Evolutionary conservation across 768 basidiomycete species (phyloP), one percentile per base, ranked within the genome.

Genomic region (Lactifluus pinguis): DNA sequence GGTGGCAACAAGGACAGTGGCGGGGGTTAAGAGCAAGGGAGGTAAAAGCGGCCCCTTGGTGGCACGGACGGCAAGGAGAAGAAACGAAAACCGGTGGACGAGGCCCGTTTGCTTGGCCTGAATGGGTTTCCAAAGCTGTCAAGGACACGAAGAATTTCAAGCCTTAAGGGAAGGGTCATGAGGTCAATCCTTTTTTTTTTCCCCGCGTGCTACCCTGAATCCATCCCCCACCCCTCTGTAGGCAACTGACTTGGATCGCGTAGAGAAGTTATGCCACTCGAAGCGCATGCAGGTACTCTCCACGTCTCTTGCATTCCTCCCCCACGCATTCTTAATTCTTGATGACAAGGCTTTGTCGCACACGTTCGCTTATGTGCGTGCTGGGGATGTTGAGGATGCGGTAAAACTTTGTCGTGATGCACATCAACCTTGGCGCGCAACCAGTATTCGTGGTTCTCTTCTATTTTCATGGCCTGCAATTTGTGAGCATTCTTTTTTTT

Each of bases 381-480:
- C 88, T 6, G 95, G 95, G n/a, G 76, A 85, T 60, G 72, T 95
- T 32, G 89, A 89, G 11, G 86, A 91, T 10, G 95, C 94, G 0
- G 76, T 94, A 4, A n/a, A 90, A 38, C 73, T 92, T 17, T 94
- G 92, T 69, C 76, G 85, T 65, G 83, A 83, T 66, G 87, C 88
- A 0, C 86, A 92, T 63, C 90, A 95, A 65, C 88, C 92, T 0
- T 98, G 95, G 95, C 80, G 93, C 25, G 92, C 92, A 2, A 92
- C 94, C 1, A 89, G 85, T 57, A 82, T 98, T 47, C 84, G 89
- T 6, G 95, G 95, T 1, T 87, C 90, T 1, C 72, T 84, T 32
- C 71, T 92, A 19, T 95, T 92, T 68, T 77, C 79, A 36, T 94
- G 92, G 87, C 76, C 77, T 49, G 80, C 82, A 0, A 79, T 94